Percentiles rank a stretch among this genome's conserved stretches.
These are phyloP conservation scores for Alectoria sarmentosa DNA, from an alignment of 495 filamentous ascomycete species.

Conservation along the genomic window DNA sequence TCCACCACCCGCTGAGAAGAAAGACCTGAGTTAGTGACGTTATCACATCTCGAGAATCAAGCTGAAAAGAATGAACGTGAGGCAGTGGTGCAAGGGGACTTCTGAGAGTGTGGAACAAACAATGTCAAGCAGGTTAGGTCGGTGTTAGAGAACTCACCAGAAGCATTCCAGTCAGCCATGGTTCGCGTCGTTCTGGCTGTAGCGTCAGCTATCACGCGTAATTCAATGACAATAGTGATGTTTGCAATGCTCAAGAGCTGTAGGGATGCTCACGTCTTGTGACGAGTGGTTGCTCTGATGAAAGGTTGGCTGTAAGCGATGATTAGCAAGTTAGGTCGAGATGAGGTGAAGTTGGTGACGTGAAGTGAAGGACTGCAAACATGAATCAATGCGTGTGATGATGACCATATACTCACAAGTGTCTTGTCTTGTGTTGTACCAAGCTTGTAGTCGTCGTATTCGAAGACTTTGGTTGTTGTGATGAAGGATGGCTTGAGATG, in stretches of 20 bases:
- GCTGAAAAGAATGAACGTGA: background rate
- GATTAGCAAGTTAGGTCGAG: background rate
- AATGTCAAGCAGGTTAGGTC: background rate
- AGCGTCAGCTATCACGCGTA: slow-evolving; percentile 5
- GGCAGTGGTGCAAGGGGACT: background rate
- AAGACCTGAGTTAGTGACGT: background rate
- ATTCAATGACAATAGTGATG: background rate
- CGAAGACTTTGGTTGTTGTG: background rate
- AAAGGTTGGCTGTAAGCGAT: background rate
- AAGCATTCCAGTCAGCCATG: slow-evolving; percentile 13
- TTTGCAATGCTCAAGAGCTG: background rate
- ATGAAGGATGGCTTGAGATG: background rate
- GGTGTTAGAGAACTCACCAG: background rate
- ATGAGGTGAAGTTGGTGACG: slow-evolving; percentile 4
- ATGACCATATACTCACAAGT: background rate
- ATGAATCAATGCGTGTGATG: background rate
- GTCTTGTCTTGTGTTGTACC: background rate
- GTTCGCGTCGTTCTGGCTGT: background rate
- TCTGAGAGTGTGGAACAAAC: background rate
- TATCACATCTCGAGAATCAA: background rate
- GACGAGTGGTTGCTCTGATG: background rate
- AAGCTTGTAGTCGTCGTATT: background rate
- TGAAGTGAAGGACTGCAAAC: background rate
- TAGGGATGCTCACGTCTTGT: background rate
- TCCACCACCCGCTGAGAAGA: slow-evolving; percentile 1